Percentiles rank a stretch among this genome's conserved stretches.
Evolutionary conservation across 2,329 filamentous ascomycete genomes (phyloP).

Genomic region (Talaromyces funiculosus): DNA sequence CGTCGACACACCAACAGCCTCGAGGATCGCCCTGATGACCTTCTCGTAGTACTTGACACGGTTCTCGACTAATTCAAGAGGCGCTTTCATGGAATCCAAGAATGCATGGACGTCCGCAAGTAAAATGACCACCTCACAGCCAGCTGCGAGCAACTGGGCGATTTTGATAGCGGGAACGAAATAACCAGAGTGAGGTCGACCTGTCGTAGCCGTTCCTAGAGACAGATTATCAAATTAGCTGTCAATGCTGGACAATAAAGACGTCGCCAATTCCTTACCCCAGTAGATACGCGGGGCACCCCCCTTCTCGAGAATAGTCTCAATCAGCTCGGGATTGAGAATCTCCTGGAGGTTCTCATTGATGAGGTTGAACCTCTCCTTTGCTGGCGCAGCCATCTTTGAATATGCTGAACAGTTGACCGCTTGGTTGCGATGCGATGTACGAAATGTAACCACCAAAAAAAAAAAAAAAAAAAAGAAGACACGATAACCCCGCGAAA

Average conservation of each 20-base stretch:
- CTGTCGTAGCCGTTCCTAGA: conserved; percentile 66
- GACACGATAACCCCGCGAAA: background rate
- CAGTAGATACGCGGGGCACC: conserved; percentile 30
- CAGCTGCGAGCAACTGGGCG: conserved; percentile 77
- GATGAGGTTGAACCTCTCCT: conserved; percentile 68
- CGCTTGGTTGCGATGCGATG: background rate
- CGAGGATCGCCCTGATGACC: conserved; percentile 67
- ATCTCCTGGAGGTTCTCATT: conserved; percentile 74
- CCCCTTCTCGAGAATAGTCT: conserved; percentile 25
- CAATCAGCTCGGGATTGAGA: conserved; percentile 60
- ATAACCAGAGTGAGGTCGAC: conserved; percentile 81
- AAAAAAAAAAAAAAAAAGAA: background rate
- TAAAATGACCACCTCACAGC: conserved; percentile 74
- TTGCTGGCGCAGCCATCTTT: conserved; percentile 17
- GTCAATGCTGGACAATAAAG: background rate
- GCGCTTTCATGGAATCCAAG: conserved; percentile 59
- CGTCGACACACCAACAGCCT: conserved; percentile 71
- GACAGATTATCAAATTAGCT: background rate
- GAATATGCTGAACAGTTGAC: too few species aligned
- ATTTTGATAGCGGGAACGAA: conserved; percentile 86
- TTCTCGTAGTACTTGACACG: conserved; percentile 79
- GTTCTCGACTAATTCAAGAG: conserved; percentile 77
- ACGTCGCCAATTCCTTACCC: conserved; percentile 19
- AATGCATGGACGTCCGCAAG: conserved; percentile 60
- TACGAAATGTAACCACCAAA: background rate